Conservation (phyloP, 2,329 filamentous ascomycete genomes). For the Colletotrichum chrysophilum region DNA sequence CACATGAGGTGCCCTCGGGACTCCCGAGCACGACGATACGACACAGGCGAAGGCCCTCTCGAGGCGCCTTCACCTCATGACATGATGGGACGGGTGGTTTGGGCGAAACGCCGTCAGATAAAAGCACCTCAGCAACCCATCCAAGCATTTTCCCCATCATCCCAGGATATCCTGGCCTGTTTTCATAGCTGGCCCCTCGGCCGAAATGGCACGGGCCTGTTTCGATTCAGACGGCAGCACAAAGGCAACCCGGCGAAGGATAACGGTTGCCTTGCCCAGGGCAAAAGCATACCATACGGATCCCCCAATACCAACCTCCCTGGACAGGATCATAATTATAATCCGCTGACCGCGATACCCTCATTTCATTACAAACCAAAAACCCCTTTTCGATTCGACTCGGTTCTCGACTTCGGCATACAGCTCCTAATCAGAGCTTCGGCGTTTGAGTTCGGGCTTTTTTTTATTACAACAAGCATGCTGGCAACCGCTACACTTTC, state of each 20-base stretch:
- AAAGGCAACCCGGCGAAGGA: not conserved
- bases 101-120: not conserved
- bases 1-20: constrained; percentile 7
- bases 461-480: constrained; percentile 1
- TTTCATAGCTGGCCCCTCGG: not conserved
- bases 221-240: constrained; percentile 1
- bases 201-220: not conserved
- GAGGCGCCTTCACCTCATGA: not conserved
- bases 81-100: constrained; percentile 1
- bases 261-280: not conserved
- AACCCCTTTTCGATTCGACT: not conserved
- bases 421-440: constrained; percentile 4
- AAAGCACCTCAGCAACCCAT: not conserved
- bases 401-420: constrained; percentile 1
- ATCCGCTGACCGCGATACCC: constrained; percentile 18
- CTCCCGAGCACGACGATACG: constrained; percentile 12
- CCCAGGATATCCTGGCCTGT: not conserved
- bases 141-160: not conserved
- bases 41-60: not conserved
- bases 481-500: constrained; percentile 10
- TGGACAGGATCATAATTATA: constrained; percentile 20
- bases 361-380: not conserved
- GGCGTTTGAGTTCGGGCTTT: constrained; percentile 6
- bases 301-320: not conserved
- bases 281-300: not conserved